Evolutionary conservation across 2,329 filamentous ascomycete species (phyloP), one percentile per base, ranked within the genome.

Genomic region (Fragosphaeria purpurea): DNA sequence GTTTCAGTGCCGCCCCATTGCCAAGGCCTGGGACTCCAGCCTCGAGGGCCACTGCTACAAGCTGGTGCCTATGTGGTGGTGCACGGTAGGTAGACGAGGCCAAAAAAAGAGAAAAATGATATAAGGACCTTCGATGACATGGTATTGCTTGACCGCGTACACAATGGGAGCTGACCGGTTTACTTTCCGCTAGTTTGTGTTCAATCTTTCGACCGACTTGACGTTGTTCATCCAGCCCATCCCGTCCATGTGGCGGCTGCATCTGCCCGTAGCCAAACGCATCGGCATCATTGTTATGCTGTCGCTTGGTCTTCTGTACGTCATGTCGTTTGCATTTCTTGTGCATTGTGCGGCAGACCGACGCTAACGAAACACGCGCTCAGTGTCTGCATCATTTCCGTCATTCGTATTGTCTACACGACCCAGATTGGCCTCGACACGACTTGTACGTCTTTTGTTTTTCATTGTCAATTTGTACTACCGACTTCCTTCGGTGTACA

Each of bases 191-290:
- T 12, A 54, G 53, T 54, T 56, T 46, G 50, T 49, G 2, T 50
- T 56, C 43, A 54, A 54, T 30, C 39, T 54, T 13, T 12, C 13
- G 4, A 47, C 50, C n/a, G 47, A 56, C 11, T 22, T 56, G 7
- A 31, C 47, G 9, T 42, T 56, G 30, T 54, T 56, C 39, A 44
- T 56, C 10, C 44, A 56, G 37, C 54, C 54, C 9, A 54, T 56
- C 30, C 54, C 54, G 22, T 39, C 50, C 6, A 50, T 56, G 31
- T 56, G 52, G 52, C 41, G 34, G n/a, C 48, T 56, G 13, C 52
- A 52, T 40, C 32, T 54, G 9, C 47, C 52, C 8, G 22, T 45
- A 5, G 37, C 52, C 12, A 54, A 54, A 32, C 45, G 50, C n/a
- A 6, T 54, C 22, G 53, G 44, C n/a, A 43, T 54, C 38, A 54